A percentile compares a stretch with the other conserved stretches of the same genome.
Conservation (phyloP, 2,329 filamentous ascomycete genomes). For the Acrocalymma vagum region DNA sequence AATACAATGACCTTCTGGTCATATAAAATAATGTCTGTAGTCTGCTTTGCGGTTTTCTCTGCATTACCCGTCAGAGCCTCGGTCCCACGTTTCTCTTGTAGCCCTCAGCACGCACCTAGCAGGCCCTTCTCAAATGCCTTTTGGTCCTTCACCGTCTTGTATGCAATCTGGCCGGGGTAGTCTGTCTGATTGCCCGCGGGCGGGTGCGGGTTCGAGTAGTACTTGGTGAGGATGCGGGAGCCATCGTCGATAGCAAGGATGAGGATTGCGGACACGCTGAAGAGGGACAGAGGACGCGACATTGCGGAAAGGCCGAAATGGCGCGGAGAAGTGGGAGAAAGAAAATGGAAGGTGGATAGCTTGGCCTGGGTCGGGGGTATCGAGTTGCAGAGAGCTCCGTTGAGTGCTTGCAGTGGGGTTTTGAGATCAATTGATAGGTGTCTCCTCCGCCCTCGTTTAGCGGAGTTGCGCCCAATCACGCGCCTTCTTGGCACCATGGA, state of each 20-base stretch:
- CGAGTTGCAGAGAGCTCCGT: slow-evolving; percentile 13
- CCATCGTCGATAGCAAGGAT: slow-evolving; percentile 79
- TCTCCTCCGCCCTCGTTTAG: slow-evolving; percentile 29
- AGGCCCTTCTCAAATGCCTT: slow-evolving; percentile 97
- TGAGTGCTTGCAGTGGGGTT: slow-evolving; percentile 19
- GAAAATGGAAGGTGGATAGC: slow-evolving; percentile 2
- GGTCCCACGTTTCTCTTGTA: slow-evolving; percentile 71
- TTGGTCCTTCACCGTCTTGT: slow-evolving; percentile 89
- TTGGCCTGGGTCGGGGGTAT: slow-evolving; percentile 5
- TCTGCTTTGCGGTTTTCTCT: slow-evolving; percentile 95
- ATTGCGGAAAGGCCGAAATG: slow-evolving; percentile 57
- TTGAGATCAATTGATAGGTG: slow-evolving; percentile 33
- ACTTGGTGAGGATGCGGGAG: slow-evolving; percentile 91
- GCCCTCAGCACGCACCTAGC: slow-evolving; percentile 75
- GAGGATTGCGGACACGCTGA: slow-evolving; percentile 62
- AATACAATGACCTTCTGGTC: slow-evolving; percentile 96
- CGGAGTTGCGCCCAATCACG: slow-evolving; percentile 38
- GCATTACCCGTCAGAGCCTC: slow-evolving; percentile 24
- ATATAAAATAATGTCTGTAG: slow-evolving; percentile 94
- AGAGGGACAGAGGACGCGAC: slow-evolving; percentile 63
- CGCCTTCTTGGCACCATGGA: slow-evolving; percentile 16
- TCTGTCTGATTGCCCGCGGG: slow-evolving; percentile 68
- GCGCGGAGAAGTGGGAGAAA: slow-evolving; percentile 30
- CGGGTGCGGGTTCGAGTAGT: slow-evolving; percentile 78
- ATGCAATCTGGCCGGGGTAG: slow-evolving; percentile 76